Percentiles rank a stretch among this genome's conserved stretches.
Evolutionary conservation across 352 stramenopile genomes (phyloP).

Genomic region (Phytophthora ramorum): DNA sequence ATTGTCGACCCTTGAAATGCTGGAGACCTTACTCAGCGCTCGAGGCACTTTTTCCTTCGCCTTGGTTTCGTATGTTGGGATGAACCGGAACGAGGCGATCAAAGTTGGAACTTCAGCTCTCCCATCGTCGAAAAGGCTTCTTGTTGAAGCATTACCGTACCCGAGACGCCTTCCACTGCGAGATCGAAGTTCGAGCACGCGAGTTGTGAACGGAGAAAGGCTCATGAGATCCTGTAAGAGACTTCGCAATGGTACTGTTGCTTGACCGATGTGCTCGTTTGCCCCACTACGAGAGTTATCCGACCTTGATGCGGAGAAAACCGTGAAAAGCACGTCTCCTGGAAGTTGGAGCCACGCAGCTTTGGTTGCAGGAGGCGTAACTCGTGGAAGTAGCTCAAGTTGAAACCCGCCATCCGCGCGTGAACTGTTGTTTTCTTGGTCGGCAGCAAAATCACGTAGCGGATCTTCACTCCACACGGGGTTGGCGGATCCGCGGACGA

Average conservation of each 20-base stretch:
- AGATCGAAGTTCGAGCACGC: slow-evolving; percentile 43
- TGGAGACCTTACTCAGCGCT: slow-evolving; percentile 10
- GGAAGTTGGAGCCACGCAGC: slow-evolving; percentile 57
- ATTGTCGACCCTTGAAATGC: slow-evolving; percentile 6
- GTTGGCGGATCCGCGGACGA: slow-evolving; percentile 27
- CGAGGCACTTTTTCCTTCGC: slow-evolving; percentile 8
- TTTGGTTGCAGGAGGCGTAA: slow-evolving; percentile 18
- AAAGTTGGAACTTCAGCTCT: slow-evolving; percentile 32
- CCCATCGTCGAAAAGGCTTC: slow-evolving; percentile 23
- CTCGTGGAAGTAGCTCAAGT: slow-evolving; percentile 53
- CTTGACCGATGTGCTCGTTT: slow-evolving; percentile 67
- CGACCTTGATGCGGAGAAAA: slow-evolving; percentile 43
- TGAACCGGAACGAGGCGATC: slow-evolving; percentile 52
- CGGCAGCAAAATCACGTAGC: slow-evolving; percentile 8
- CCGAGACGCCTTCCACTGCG: slow-evolving; percentile 44
- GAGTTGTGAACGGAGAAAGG: slow-evolving; percentile 27
- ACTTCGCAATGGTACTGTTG: slow-evolving; percentile 44
- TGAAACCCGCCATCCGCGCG: slow-evolving; percentile 39
- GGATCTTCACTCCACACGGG: slow-evolving; percentile 59
- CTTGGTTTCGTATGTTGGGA: slow-evolving; percentile 41
- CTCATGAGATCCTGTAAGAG: slow-evolving; percentile 47
- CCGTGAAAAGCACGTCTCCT: slow-evolving; percentile 68
- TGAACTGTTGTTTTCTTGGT: not conserved
- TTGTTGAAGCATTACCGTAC: slow-evolving; percentile 21
- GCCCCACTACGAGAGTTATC: slow-evolving; percentile 14